These are phyloP conservation scores for Kazachstania martiniae DNA, from an alignment of 805 yeast species.

Conservation along the genomic window DNA sequence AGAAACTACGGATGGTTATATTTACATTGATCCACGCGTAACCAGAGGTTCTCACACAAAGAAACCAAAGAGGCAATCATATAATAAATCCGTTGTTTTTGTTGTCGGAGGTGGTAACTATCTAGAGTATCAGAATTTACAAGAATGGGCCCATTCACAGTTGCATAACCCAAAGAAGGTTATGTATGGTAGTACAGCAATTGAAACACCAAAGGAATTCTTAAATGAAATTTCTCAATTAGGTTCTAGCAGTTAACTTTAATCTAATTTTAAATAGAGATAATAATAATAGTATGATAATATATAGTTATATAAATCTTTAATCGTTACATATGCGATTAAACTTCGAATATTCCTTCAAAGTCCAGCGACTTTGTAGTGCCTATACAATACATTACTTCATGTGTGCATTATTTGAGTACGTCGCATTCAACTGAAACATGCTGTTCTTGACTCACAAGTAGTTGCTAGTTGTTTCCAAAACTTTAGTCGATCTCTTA, in stretches of 20 bases:
- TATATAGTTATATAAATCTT: no score
- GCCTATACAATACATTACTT: no score
- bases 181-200: conserved; percentile 78
- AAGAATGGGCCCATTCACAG: conserved; percentile 61
- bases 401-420: no score
- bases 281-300: no score
- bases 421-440: no score
- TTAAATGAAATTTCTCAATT: conserved; percentile 52
- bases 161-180: conserved; percentile 42
- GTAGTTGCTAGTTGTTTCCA: conserved; percentile 31
- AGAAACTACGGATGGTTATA: conserved; percentile 74
- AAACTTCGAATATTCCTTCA: no score
- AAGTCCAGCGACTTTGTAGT: no score
- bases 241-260: conserved; percentile 23
- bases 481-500: conserved; percentile 62
- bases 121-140: conserved; percentile 85
- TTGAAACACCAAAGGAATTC: conserved; percentile 60
- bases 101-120: conserved; percentile 97
- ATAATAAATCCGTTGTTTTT: conserved; percentile 76
- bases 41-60: conserved; percentile 83
- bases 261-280: no score
- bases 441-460: conserved; percentile 16
- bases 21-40: conserved; percentile 78
- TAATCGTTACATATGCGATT: no score
- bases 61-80: conserved; percentile 76